Percentiles rank a stretch among this genome's conserved stretches.
Conservation (phyloP, 1,284 basidiomycete genomes). For the Apiotrichum mycotoxinovorans region DNA sequence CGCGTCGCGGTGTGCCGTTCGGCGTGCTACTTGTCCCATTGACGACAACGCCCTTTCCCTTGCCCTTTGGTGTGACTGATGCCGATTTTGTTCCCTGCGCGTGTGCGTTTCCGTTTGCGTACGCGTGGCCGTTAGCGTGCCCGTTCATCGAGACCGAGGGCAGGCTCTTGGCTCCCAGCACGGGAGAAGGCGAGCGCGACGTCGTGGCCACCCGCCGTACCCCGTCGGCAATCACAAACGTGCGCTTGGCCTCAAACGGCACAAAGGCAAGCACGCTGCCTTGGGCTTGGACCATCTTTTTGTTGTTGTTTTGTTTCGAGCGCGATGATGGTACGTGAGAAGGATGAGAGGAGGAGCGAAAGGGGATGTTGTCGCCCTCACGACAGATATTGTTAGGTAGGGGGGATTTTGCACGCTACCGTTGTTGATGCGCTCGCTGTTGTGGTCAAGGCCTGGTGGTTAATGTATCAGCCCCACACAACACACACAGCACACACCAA, state of each 20-base stretch:
- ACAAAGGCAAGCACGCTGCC: constrained; percentile 7
- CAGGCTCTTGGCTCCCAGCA: neutral
- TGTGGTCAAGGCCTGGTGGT: too few species aligned
- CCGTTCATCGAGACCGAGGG: too few species aligned
- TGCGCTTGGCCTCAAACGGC: constrained; percentile 3
- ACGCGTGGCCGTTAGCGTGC: too few species aligned
- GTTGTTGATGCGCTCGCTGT: neutral
- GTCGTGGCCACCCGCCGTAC: constrained; percentile 4
- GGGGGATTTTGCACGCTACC: too few species aligned
- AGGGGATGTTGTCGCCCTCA: too few species aligned
- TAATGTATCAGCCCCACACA: too few species aligned
- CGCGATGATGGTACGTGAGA: neutral
- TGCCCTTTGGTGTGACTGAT: neutral
- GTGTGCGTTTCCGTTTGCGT: neutral
- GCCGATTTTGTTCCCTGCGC: neutral
- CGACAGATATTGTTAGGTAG: neutral
- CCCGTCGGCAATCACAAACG: neutral
- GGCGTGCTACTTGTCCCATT: neutral
- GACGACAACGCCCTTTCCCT: neutral
- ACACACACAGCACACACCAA: too few species aligned
- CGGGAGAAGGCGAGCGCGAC: constrained; percentile 8
- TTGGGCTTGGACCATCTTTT: neutral
- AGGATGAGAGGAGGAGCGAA: neutral
- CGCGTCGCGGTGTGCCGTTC: neutral
- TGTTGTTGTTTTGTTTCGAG: too few species aligned